Evolutionary conservation across 2,329 filamentous ascomycete species (phyloP), one percentile per base, ranked within the genome.

Genomic region (Botrytis cinerea): DNA sequence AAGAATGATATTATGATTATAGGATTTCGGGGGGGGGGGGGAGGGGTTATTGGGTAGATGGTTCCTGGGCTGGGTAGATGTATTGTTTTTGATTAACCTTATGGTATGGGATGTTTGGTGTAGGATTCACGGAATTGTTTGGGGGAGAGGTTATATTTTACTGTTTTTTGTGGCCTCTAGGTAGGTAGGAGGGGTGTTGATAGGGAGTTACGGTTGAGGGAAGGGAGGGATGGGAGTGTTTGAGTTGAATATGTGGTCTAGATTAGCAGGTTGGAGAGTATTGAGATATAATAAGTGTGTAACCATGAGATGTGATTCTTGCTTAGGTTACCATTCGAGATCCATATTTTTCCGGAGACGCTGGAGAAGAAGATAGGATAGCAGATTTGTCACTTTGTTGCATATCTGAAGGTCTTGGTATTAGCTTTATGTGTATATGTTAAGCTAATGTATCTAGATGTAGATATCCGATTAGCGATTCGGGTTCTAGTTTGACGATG

Each of bases 371-470:
- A 57, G n/a, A 57, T 16, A 9, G n/a, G n/a, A 57, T 16, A 9
- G n/a, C n/a, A 57, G 18, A 18, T 57, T 57, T 32, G n/a, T 57
- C 51, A 57, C 51, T 32, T 57, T 57, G 51, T 57, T 57, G 51
- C 51, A 57, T 57, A 57, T 57, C 51, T 57, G 14, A 57, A 57
- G 51, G n/a, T 57, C 51, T 57, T 57, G 51, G 51, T 57, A 57
- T 57, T 57, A 57, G 51, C n/a, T 57, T n/a, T 18, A 18, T 54
- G 1, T 18, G n/a, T 57, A 57, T 57, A 8, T 57, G n/a, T 57
- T 57, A 18, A 57, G 51, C 51, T 57, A 57, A 28, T 57, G 51
- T n/a, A n/a, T 54, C 48, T 54, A 54, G 48, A n/a, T 6, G 25
- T 57, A 57, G n/a, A 57, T 57, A 57, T 57, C 28, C 28, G 51